These are phyloP conservation scores for Penicillium pancosmium DNA, from an alignment of 495 filamentous ascomycete species.

Conservation along the genomic window DNA sequence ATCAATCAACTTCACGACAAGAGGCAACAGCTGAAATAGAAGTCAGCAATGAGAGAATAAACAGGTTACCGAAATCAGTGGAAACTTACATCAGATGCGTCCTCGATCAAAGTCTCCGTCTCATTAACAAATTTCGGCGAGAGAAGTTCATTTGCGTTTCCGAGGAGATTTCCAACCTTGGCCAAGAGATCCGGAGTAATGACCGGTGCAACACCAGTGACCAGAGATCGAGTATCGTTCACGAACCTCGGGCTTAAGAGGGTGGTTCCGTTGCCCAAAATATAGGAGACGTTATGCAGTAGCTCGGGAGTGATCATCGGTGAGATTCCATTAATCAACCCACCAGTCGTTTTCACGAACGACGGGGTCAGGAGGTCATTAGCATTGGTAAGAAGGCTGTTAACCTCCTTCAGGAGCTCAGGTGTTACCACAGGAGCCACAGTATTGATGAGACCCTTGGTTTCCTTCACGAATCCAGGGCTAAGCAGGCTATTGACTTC, in stretches of 20 bases:
- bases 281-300: slow-evolving; percentile 35
- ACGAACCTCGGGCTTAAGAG: slow-evolving; percentile 47
- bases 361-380: slow-evolving; percentile 40
- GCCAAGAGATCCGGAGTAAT: slow-evolving; percentile 39
- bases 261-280: slow-evolving; percentile 40
- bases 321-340: slow-evolving; percentile 26
- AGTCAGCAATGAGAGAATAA: slow-evolving; percentile 14
- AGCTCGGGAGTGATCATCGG: slow-evolving; percentile 41
- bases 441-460: slow-evolving; percentile 41
- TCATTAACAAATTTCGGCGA: slow-evolving; percentile 48
- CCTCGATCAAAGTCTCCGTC: slow-evolving; percentile 49
- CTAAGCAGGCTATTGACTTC: slow-evolving; percentile 38
- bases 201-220: slow-evolving; percentile 31
- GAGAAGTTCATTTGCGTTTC: slow-evolving; percentile 42
- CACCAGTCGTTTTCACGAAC: slow-evolving; percentile 28
- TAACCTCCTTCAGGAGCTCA: slow-evolving; percentile 40
- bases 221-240: slow-evolving; percentile 47
- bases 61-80: not conserved
- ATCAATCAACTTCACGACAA: slow-evolving; percentile 34
- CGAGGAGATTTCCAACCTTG: slow-evolving; percentile 38
- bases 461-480: slow-evolving; percentile 38
- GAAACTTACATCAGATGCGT: slow-evolving; percentile 51
- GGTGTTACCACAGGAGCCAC: slow-evolving; percentile 40
- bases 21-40: slow-evolving; percentile 29
- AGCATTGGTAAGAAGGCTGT: slow-evolving; percentile 45